phyloP scores from a whole-genome alignment of 2,329 filamentous ascomycete species.

The Alternaria postmessia region DNA sequence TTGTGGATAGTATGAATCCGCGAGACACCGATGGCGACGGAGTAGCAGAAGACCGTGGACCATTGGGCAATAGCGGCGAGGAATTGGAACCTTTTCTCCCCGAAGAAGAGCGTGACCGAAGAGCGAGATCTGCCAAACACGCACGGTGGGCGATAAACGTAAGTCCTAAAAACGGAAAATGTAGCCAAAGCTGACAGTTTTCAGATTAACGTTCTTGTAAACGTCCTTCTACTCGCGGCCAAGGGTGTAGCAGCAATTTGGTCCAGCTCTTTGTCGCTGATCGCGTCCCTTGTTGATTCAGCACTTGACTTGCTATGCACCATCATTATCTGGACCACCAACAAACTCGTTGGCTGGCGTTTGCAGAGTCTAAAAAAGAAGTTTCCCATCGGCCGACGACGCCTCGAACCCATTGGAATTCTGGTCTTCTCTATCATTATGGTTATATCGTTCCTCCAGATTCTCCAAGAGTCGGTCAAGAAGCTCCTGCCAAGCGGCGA shows the following conservation, averaged over 20 bases:
- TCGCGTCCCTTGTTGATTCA: constrained; percentile 69
- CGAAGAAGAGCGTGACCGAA: constrained; percentile 60
- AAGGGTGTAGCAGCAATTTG: constrained; percentile 65
- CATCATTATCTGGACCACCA: constrained; percentile 68
- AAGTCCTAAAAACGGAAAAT: constrained; percentile 10
- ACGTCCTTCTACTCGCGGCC: constrained; percentile 63
- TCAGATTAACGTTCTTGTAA: constrained; percentile 67
- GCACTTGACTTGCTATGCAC: constrained; percentile 68
- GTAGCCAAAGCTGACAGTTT: constrained; percentile 8
- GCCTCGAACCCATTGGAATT: constrained; percentile 69
- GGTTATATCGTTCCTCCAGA: constrained; percentile 69
- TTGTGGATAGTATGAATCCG: constrained; percentile 68
- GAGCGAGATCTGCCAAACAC: constrained; percentile 57
- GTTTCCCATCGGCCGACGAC: constrained; percentile 62
- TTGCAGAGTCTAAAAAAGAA: constrained; percentile 59
- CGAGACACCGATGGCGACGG: constrained; percentile 65
- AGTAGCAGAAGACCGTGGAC: constrained; percentile 61
- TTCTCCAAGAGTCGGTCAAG: constrained; percentile 67
- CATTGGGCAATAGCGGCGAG: constrained; percentile 58
- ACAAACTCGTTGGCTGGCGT: constrained; percentile 66
- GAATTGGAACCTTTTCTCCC: constrained; percentile 65
- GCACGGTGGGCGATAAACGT: constrained; percentile 66
- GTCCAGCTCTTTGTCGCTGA: constrained; percentile 67
- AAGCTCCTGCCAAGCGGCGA: constrained; percentile 63
- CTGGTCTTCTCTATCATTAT: constrained; percentile 70